Conservation (phyloP, 2,329 filamentous ascomycete genomes). For the Colletotrichum cordylinicola region DNA sequence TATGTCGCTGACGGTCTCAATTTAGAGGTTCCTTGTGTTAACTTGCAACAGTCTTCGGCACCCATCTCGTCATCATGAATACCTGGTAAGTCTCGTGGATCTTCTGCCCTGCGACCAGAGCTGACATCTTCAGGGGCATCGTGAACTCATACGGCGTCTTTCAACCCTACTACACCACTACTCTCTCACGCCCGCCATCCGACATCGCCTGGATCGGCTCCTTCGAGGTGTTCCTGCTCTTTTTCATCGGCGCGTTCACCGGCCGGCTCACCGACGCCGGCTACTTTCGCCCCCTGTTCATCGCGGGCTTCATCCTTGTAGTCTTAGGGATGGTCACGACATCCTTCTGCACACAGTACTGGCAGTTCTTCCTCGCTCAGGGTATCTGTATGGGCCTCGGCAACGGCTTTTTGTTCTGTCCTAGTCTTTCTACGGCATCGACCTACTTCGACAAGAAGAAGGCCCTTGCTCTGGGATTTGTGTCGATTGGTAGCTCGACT, state of each 20-base stretch:
- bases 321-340: slow-evolving; percentile 53
- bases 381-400: slow-evolving; percentile 62
- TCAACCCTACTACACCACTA: slow-evolving; percentile 55
- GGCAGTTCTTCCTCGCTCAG: slow-evolving; percentile 61
- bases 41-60: slow-evolving; percentile 35
- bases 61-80: slow-evolving; percentile 55
- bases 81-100: slow-evolving; percentile 44
- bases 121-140: slow-evolving; percentile 44
- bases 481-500: slow-evolving; percentile 64
- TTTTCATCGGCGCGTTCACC: slow-evolving; percentile 59
- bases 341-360: slow-evolving; percentile 51
- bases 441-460: slow-evolving; percentile 68
- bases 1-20: slow-evolving; percentile 27
- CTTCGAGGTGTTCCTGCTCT: slow-evolving; percentile 58
- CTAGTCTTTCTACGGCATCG: slow-evolving; percentile 67
- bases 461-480: slow-evolving; percentile 66
- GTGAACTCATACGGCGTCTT: slow-evolving; percentile 63
- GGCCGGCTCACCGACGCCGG: slow-evolving; percentile 61
- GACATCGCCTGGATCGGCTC: slow-evolving; percentile 62
- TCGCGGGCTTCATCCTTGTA: slow-evolving; percentile 45
- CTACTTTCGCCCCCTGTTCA: slow-evolving; percentile 51
- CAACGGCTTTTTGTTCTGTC: slow-evolving; percentile 68
- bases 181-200: slow-evolving; percentile 44
- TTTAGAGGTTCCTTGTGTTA: not conserved
- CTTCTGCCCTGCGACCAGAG: not conserved